Base-by-base conservation (phyloP, 2,329 filamentous ascomycete genomes). In the Talaromyces sp. region DNA sequence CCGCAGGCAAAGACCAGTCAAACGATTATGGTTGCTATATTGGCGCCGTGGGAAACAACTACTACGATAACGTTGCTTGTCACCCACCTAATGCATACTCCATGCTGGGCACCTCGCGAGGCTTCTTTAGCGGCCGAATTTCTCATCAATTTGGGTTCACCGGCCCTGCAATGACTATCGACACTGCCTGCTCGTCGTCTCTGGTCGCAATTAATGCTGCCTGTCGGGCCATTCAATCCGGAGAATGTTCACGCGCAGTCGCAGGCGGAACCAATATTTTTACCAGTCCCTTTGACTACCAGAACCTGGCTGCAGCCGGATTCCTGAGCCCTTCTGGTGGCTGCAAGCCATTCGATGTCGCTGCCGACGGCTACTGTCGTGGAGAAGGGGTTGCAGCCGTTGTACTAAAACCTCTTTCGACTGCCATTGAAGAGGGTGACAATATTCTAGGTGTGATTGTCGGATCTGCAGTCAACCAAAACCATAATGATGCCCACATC, bases 371-470 rank as follows among this genome's bases (percentile, higher is more conserved):
- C 9, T 83, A 77, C 68, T 81, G 75, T 27, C 75, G 82, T 1
- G 81, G 80, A 8, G 84, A 86, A 57, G 82, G 82, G 2, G 70
- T 83, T 22, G 77, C 77, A 0, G 70, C 74, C 0, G 63, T 86
- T 0, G 69, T 85, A 0, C 63, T 87, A 0, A 86, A 86, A 67
- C 72, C 69, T 1, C 67, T 85, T 0, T 69, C 66, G 3, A 68
- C 75, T 1, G 85, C 84, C 0, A 58, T 85, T 2, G 66, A 56
- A 0, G 77, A 81, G 63, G 73, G 73, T 2, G 78, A 82, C 58
- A 63, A 71, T 4, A 75, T 82, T 55, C 69, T 77, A 32, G 71
- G 71, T 36, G 65, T 74, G 8, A 71, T 75, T 39, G 68, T 72
- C 11, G 70, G 65, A 30, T 69, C 69, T 7, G 69, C 60, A 17